phyloP scores from a whole-genome alignment of 495 filamentous ascomycete species.

The Oidiodendron maius region DNA sequence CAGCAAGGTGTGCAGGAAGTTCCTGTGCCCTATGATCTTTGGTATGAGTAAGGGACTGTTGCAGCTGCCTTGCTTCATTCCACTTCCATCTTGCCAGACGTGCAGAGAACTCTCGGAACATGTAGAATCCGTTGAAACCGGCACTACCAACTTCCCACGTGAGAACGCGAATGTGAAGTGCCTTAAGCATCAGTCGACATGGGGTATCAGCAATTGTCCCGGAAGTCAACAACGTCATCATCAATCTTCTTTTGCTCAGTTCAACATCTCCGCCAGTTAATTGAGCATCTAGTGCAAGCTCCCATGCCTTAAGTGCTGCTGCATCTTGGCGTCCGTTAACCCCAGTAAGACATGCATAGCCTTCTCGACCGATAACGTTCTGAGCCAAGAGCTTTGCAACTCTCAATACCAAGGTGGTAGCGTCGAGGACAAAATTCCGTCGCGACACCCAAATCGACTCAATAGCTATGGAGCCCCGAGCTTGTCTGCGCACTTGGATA shows the following conservation, averaged over 20 bases:
- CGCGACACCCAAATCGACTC: constrained; percentile 92
- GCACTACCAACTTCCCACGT: constrained; percentile 70
- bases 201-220: constrained; percentile 83
- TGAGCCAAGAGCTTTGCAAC: constrained; percentile 74
- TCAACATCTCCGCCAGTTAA: constrained; percentile 89
- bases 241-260: constrained; percentile 79
- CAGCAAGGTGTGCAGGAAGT: constrained; percentile 69
- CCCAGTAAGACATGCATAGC: constrained; percentile 73
- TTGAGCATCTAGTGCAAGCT: constrained; percentile 90
- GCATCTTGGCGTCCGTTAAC: constrained; percentile 80
- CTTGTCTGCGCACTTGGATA: constrained; percentile 78
- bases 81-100: constrained; percentile 70
- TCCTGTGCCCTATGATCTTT: constrained; percentile 48
- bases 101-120: constrained; percentile 59
- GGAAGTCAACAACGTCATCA: constrained; percentile 82
- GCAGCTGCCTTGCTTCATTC: constrained; percentile 67
- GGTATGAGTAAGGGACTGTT: constrained; percentile 49
- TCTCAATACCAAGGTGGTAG: constrained; percentile 73
- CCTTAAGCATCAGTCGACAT: constrained; percentile 82
- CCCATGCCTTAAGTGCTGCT: constrained; percentile 87
- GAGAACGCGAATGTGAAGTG: constrained; percentile 82
- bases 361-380: constrained; percentile 66
- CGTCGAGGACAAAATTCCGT: constrained; percentile 78
- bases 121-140: constrained; percentile 51
- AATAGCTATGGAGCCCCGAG: constrained; percentile 92